Percentiles rank a stretch among this genome's conserved stretches.
Evolutionary conservation across 768 basidiomycete genomes (phyloP).

Genomic region (Kondoa malvinella): DNA sequence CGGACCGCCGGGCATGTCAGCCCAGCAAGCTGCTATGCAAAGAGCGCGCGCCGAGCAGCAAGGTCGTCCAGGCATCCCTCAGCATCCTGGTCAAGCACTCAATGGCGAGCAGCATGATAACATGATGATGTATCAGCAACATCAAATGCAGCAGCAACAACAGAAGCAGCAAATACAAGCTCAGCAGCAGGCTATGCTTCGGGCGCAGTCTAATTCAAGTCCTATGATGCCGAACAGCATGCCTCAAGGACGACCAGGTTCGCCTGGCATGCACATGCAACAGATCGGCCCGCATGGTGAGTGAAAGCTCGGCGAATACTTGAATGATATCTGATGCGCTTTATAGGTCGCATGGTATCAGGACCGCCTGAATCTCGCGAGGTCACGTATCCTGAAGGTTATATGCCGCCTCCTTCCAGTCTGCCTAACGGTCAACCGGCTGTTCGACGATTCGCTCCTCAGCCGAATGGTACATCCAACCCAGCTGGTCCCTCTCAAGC

Average conservation of each 20-base stretch:
- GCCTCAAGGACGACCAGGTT: not conserved
- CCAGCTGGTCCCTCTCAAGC: no score
- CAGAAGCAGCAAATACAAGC: conserved; percentile 10
- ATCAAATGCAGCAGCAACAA: conserved; percentile 14
- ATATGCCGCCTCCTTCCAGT: not conserved
- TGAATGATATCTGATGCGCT: not conserved
- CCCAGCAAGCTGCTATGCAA: not conserved
- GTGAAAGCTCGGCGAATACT: not conserved
- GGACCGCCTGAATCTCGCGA: no score
- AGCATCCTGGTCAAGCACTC: not conserved
- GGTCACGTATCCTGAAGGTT: not conserved
- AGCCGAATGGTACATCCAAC: no score
- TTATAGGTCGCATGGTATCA: not conserved
- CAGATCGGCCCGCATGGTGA: not conserved
- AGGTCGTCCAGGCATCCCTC: not conserved
- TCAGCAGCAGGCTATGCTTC: conserved; percentile 4
- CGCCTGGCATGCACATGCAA: not conserved
- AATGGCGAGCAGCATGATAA: not conserved
- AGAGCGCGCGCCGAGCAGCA: not conserved
- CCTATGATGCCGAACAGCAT: not conserved
- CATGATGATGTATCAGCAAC: conserved; percentile 8
- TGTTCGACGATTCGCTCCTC: no score
- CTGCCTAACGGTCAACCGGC: not conserved
- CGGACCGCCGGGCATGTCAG: not conserved
- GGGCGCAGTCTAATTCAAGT: not conserved